Evolutionary conservation across 371 early-diverging fungal species (phyloP), one percentile per base, ranked within the genome.

Genomic region (Zychaea mexicana): DNA sequence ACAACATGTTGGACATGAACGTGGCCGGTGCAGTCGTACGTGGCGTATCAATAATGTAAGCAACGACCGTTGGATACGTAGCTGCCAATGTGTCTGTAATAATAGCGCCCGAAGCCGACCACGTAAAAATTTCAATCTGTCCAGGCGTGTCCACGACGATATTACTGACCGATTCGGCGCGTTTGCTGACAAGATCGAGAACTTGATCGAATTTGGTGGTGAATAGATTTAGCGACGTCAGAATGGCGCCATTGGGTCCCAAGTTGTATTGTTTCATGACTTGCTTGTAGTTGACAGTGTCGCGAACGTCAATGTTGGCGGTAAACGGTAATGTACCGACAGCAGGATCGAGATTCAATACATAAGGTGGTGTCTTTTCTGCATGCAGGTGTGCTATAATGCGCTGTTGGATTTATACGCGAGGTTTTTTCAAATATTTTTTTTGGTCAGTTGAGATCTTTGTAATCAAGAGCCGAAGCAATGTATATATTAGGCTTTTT

Each of bases 1-100:
- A 99, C 55, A 99, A 82, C 99, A 99, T 99, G 80, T 99, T 99
- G 67, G 95, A 93, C 96, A 99, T 99, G 77, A 99, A 99, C 1
- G 99, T 98, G 28, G 95, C 94, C 9, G 98, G 98, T 57, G 88
- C 83, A 26, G 94, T 89, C 2, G 96, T 94, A 33, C 96, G 88
- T 6, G 96, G 96, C 38, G 98, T 96, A 77, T 99, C 99, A 72
- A 99, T 94, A 63, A 98, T 90, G 73, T 99, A 99, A 2, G 95
- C 92, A 17, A 99, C 81, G 55, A 94, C 92, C 0, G 98, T 95
- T 10, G 98, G 97, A 69, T 95, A 94, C 2, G 93, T 81, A 0
- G 96, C 90, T 0, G 98, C 96, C 45, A 99, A 79, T 2, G 96
- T 90, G 66, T 98, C 97, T 2, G 97, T 95, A 69, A 99, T 96